Evolutionary conservation across 2,329 filamentous ascomycete genomes (phyloP).

Genomic region (Hirsutella rhossiliensis): DNA sequence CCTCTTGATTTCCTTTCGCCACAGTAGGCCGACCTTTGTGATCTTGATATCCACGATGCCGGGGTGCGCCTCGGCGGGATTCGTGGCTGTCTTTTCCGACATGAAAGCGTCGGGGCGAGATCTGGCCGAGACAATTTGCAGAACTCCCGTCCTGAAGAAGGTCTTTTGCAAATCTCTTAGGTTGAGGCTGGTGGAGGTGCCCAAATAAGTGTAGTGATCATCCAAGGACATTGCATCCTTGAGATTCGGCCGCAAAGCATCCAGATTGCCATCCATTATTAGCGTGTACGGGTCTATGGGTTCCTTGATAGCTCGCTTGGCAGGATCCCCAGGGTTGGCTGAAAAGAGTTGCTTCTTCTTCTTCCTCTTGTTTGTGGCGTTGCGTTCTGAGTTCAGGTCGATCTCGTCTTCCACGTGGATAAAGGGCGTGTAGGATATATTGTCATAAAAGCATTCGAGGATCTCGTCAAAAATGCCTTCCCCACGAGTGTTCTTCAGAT

Average conservation of each 20-base stretch:
- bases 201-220: slow-evolving; percentile 81
- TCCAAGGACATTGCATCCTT: slow-evolving; percentile 93
- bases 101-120: slow-evolving; percentile 94
- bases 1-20: slow-evolving; percentile 90
- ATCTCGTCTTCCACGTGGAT: slow-evolving; percentile 93
- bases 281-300: slow-evolving; percentile 91
- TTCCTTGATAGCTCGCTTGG: slow-evolving; percentile 58
- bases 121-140: slow-evolving; percentile 90
- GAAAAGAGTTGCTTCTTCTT: slow-evolving; percentile 60
- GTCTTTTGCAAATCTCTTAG: slow-evolving; percentile 73
- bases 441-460: slow-evolving; percentile 94
- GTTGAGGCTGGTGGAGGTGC: slow-evolving; percentile 63
- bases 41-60: slow-evolving; percentile 96
- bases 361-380: slow-evolving; percentile 58
- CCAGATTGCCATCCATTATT: slow-evolving; percentile 81
- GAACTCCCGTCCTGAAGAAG: slow-evolving; percentile 80
- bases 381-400: slow-evolving; percentile 64
- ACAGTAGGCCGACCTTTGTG: slow-evolving; percentile 87
- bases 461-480: slow-evolving; percentile 92
- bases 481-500: slow-evolving; percentile 85
- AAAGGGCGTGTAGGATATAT: slow-evolving; percentile 95
- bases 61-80: slow-evolving; percentile 75
- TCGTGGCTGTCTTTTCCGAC: slow-evolving; percentile 71
- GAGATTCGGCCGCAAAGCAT: slow-evolving; percentile 69
- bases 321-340: slow-evolving; percentile 36